Evolutionary conservation across 768 basidiomycete genomes (phyloP).

Genomic region (Paxillus ammoniavirescens): DNA sequence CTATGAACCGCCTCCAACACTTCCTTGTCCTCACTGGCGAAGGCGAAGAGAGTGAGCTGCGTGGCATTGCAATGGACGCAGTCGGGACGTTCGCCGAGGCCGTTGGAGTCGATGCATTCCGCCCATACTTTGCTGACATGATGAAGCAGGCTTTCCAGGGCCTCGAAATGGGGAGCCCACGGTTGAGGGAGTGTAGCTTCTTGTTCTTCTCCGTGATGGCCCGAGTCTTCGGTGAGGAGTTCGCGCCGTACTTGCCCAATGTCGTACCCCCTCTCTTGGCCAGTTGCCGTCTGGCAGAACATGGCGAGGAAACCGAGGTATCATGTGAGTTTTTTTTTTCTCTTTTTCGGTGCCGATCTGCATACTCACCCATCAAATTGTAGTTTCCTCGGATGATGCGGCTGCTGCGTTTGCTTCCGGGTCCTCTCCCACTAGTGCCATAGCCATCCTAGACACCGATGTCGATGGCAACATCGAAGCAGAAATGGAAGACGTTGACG

Average conservation of each 20-base stretch:
- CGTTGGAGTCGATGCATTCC: constrained; percentile 90
- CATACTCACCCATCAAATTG: constrained; percentile 4
- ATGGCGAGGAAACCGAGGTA: constrained; percentile 52
- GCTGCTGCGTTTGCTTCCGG: constrained; percentile 71
- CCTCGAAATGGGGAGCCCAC: constrained; percentile 79
- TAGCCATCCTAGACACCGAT: constrained; percentile 56
- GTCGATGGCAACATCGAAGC: constrained; percentile 54
- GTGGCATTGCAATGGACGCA: constrained; percentile 98
- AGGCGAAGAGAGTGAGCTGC: constrained; percentile 90
- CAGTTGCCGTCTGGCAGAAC: constrained; percentile 82
- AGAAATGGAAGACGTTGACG: constrained; percentile 75
- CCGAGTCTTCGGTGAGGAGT: constrained; percentile 93
- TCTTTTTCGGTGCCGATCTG: neutral
- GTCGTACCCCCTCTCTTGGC: constrained; percentile 84
- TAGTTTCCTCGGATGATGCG: constrained; percentile 51
- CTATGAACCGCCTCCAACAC: constrained; percentile 83
- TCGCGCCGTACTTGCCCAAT: constrained; percentile 79
- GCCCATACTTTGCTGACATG: constrained; percentile 93
- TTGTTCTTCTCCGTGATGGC: constrained; percentile 99
- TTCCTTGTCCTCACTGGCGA: constrained; percentile 85
- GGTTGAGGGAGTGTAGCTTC: constrained; percentile 93
- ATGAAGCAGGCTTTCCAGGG: constrained; percentile 95
- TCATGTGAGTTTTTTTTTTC: constrained; percentile 39
- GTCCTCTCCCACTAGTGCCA: constrained; percentile 68
- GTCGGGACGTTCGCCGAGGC: constrained; percentile 98